Base-by-base conservation (phyloP, 2,329 filamentous ascomycete species). In the Pseudogymnoascus sp. region DNA sequence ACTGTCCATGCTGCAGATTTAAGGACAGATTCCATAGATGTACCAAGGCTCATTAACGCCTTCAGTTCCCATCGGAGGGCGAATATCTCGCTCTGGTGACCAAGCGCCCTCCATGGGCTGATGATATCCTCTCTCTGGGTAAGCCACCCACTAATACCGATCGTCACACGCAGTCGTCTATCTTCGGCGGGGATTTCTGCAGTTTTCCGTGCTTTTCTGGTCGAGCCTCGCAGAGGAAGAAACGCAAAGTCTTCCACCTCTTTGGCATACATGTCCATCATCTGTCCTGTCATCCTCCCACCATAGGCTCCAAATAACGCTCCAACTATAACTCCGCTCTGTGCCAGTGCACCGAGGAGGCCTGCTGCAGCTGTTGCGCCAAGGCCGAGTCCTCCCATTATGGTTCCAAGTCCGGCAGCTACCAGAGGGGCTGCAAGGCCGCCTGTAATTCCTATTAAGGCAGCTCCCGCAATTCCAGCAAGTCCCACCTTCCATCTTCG, bases 241-340 rank as follows among this genome's bases (percentile, higher is more conserved):
- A 97, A 90, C 0, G 85, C 90, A 73, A 97, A 96, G 70, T 97
- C 92, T 67, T 90, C 85, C 14, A 97, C 87, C 65, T 96, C 91
- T 66, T 85, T 86, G 9, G 88, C 83, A 71, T 95, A 96, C n/a
- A 87, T 80, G 65, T 96, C 90, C 80, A 97, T 89, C 79, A 92
- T 90, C 71, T 91, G 87, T 59, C 86, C 85, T 0, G 89, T 89
- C 80, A 96, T 92, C 35, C 87, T 84, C 1, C 87, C 86, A 43
- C 89, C 89, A 70, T 95, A 96, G n/a, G 94, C 90, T 7, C 94
- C 94, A 69, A 97, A 97, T 38, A 97, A 77, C 37, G 88, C 85
- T 14, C 92, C 93, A 30, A 96, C 87, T 41, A 91, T 78, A 14
- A 94, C 82, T 4, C 87, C 84, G 64, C 88, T 94, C 37, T 92